Conservation (phyloP, 306 rosid species). For the Lotus japonicus region DNA sequence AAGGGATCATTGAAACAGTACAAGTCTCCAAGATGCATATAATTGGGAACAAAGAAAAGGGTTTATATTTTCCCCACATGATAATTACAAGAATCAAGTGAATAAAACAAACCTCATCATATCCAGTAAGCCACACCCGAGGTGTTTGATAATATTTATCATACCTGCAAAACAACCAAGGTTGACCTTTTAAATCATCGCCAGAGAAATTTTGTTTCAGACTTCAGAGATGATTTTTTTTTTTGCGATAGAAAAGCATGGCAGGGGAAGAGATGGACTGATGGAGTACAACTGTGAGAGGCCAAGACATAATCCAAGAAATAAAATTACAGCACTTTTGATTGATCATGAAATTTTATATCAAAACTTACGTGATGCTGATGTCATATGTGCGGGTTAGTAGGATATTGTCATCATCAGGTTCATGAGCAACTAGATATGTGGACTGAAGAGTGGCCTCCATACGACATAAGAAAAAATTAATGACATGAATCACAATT, state of each 20-base stretch:
- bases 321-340: neutral
- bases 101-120: slow-evolving; percentile 69
- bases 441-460: slow-evolving; percentile 63
- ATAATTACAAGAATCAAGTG: slow-evolving; percentile 3
- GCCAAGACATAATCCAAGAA: neutral
- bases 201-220: slow-evolving; percentile 5
- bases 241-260: neutral
- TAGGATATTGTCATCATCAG: slow-evolving; percentile 86
- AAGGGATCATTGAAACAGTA: neutral
- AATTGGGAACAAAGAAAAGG: neutral
- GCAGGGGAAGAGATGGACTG: neutral
- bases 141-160: slow-evolving; percentile 98
- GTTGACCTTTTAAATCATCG: neutral
- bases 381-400: slow-evolving; percentile 90
- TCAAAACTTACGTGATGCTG: slow-evolving; percentile 79
- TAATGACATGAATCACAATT: slow-evolving; percentile 19
- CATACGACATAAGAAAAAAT: slow-evolving; percentile 15
- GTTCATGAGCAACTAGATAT: slow-evolving; percentile 77
- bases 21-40: neutral
- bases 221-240: neutral
- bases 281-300: slow-evolving; percentile 6
- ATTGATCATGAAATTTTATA: neutral
- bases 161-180: slow-evolving; percentile 49
- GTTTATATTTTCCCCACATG: neutral
- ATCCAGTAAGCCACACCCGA: slow-evolving; percentile 97